Base-by-base conservation (phyloP, 2,329 filamentous ascomycete genomes). In the Mariannaea elegans region DNA sequence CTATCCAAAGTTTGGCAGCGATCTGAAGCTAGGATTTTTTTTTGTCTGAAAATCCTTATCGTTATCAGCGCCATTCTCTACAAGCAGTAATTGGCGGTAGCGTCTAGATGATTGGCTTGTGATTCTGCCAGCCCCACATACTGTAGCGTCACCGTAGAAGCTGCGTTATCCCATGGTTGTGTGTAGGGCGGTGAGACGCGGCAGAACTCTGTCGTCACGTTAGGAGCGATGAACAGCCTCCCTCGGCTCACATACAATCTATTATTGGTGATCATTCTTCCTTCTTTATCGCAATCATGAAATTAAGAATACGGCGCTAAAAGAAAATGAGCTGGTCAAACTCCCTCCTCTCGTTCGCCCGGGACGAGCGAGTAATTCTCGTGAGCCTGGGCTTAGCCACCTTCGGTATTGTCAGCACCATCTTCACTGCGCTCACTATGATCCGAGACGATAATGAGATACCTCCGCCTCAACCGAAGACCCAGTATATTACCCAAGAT, bases 401-500 rank as follows among this genome's bases (percentile, higher is more conserved):
- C 38, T 84, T 87, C 68, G 75, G 84, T 66, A 78, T 90, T 61
- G 73, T 89, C 56, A 79, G 81, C 59, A 79, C 82, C 51, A 85
- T 92, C 74, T 81, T 83, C 63, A 74, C 81, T 34, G 80, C 85
- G 54, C 85, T 94, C 42, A 78, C 80, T 57, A 77, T 83, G 54
- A 86, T 89, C 65, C 84, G 87, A 65, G 81, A 87, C 67, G 81
- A 88, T 52, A 89, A 89, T 64, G 84, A 88, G 74, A 85, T 95
- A 70, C 87, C 86, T 60, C 84, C 86, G 32, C 72, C 80, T 34
- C 85, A 87, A 60, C 87, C 87, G 32, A 89, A 90, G 72, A 86
- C 90, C 49, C 86, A 89, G 66, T 91, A 91, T 72, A 90, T 92
- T 64, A 90, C 87, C 13, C 88, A 93, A 73, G 87, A 90, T 21